Evolutionary conservation across 495 filamentous ascomycete species (phyloP).

Genomic region (Penicillium alfredii): DNA sequence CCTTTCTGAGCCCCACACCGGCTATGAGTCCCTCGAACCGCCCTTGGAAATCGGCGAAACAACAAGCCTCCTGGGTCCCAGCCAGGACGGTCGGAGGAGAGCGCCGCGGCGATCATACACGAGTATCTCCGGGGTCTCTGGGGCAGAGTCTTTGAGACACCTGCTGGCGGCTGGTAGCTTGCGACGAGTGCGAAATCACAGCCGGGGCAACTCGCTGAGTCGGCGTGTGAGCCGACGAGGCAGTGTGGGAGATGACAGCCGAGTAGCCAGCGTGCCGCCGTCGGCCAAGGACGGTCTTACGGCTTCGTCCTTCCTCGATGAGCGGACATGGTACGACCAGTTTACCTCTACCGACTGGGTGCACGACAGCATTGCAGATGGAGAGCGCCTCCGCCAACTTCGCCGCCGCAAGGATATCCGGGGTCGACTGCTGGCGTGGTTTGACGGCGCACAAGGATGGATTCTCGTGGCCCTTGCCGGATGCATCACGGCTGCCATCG

Average conservation of each 20-base stretch:
- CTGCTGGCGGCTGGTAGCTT: constrained; percentile 35
- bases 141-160: constrained; percentile 30
- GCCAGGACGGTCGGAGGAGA: constrained; percentile 12
- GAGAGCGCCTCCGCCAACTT: constrained; percentile 76
- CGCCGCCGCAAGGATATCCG: constrained; percentile 76
- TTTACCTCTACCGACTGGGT: constrained; percentile 99
- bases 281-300: constrained; percentile 53
- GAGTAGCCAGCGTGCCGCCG: constrained; percentile 37
- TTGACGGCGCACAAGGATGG: constrained; percentile 93
- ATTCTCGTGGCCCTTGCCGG: constrained; percentile 88
- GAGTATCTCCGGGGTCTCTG: constrained; percentile 29
- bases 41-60: constrained; percentile 33
- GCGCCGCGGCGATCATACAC: constrained; percentile 37
- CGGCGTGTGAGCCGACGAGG: constrained; percentile 46
- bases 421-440: constrained; percentile 66
- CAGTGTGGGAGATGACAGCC: constrained; percentile 30
- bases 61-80: constrained; percentile 30
- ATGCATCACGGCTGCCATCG: constrained; percentile 75
- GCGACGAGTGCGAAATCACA: constrained; percentile 56
- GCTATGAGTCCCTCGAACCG: constrained; percentile 32
- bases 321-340: constrained; percentile 97
- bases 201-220: constrained; percentile 57
- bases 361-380: constrained; percentile 93
- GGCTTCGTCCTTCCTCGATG: constrained; percentile 57
- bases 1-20: constrained; percentile 34